phyloP scores from a whole-genome alignment of 768 basidiomycete genomes.

The Lactarius hengduanensis region DNA sequence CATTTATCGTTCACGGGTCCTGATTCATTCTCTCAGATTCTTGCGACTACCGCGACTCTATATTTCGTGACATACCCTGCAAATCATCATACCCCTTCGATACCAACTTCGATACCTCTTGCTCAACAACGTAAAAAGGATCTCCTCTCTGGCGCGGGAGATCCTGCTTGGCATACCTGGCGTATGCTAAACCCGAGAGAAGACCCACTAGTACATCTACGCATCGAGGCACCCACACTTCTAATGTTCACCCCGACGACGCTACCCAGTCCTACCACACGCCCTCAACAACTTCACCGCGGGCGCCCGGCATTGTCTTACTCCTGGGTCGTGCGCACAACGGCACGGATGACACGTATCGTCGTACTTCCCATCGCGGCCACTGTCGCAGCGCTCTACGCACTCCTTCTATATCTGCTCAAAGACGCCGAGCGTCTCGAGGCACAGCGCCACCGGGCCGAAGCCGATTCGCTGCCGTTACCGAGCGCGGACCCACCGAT shows the following conservation, averaged over 20 bases:
- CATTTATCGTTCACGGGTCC: background rate
- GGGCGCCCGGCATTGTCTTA: slow-evolving; percentile 35
- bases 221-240: slow-evolving; percentile 76
- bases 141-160: slow-evolving; percentile 22
- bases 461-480: slow-evolving; percentile 40
- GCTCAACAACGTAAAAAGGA: slow-evolving; percentile 25
- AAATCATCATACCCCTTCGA: slow-evolving; percentile 29
- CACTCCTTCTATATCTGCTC: slow-evolving; percentile 77
- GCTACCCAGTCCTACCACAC: slow-evolving; percentile 27
- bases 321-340: slow-evolving; percentile 49
- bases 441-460: slow-evolving; percentile 67
- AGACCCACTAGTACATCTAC: slow-evolving; percentile 66
- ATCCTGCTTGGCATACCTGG: slow-evolving; percentile 73
- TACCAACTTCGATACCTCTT: slow-evolving; percentile 20
- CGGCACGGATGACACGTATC: slow-evolving; percentile 78
- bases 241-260: slow-evolving; percentile 53
- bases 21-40: slow-evolving; percentile 49
- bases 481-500: slow-evolving; percentile 39
- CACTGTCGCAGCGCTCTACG: slow-evolving; percentile 73
- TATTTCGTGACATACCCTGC: slow-evolving; percentile 68
- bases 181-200: slow-evolving; percentile 68
- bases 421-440: slow-evolving; percentile 91
- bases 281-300: slow-evolving; percentile 8
- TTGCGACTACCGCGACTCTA: slow-evolving; percentile 71
- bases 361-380: slow-evolving; percentile 80